Evolutionary conservation across 768 basidiomycete species (phyloP).

Genomic region (Favolaschia claudopus): DNA sequence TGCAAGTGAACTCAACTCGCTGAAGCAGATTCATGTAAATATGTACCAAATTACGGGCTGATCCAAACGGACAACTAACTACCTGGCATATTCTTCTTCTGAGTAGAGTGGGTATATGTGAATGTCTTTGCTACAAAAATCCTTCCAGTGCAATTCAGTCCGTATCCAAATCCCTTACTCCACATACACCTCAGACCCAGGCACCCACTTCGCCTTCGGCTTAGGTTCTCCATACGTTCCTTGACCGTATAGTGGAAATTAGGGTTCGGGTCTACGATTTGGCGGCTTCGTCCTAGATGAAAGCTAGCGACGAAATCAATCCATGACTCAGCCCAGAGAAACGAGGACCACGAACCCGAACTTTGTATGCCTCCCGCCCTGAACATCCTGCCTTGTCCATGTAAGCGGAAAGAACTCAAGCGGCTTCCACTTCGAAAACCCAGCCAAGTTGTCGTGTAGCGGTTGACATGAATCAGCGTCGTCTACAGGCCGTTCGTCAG

Average conservation of each 20-base stretch:
- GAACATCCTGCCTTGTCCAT: constrained; percentile 64
- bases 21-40: too few relatives aligned
- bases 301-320: constrained; percentile 40
- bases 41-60: too few relatives aligned
- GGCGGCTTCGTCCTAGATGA: constrained; percentile 66
- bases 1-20: too few relatives aligned
- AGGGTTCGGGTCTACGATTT: constrained; percentile 53
- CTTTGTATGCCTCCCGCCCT: constrained; percentile 60
- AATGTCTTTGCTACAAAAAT: too few relatives aligned
- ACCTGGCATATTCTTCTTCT: too few relatives aligned
- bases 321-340: neutral
- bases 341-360: constrained; percentile 55
- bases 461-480: constrained; percentile 54
- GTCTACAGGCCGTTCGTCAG: constrained; percentile 27
- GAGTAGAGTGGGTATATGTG: too few relatives aligned
- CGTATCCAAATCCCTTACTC: too few relatives aligned
- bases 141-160: too few relatives aligned
- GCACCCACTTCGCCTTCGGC: constrained; percentile 62
- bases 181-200: constrained; percentile 58
- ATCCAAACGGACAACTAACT: too few relatives aligned
- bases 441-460: constrained; percentile 59
- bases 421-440: constrained; percentile 67
- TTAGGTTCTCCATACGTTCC: constrained; percentile 58
- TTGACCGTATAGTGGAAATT: constrained; percentile 72
- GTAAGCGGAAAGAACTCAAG: constrained; percentile 68